phyloP scores from a whole-genome alignment of 2,329 filamentous ascomycete species.

The Ilyonectria mors-panacis region DNA sequence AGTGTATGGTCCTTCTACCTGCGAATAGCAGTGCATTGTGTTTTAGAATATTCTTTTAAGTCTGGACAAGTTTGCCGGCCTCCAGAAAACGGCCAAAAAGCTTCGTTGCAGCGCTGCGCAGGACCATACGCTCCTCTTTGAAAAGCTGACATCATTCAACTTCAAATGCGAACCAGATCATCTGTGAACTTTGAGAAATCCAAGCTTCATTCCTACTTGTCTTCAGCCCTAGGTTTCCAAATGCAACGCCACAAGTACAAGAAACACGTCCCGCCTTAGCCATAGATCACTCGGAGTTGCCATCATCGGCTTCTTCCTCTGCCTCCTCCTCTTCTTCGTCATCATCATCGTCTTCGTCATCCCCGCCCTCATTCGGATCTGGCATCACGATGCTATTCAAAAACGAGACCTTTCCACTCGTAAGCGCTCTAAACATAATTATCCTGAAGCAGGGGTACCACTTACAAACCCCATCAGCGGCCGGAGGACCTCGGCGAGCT shows the following conservation, averaged over 20 bases:
- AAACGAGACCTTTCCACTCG: slow-evolving; percentile 72
- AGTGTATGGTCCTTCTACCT: no score
- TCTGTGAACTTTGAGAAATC: neutral
- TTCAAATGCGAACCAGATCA: neutral
- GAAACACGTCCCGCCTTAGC: neutral
- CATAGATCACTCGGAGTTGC: neutral
- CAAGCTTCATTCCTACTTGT: neutral
- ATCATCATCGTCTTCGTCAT: slow-evolving; percentile 56
- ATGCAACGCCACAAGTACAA: neutral
- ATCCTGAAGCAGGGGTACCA: neutral
- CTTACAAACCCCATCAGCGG: slow-evolving; percentile 86
- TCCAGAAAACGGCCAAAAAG: no score
- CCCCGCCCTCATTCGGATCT: slow-evolving; percentile 66
- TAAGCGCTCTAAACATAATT: slow-evolving; percentile 8
- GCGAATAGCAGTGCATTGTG: no score
- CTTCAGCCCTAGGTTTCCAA: neutral
- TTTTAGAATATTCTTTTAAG: no score
- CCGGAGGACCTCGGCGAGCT: slow-evolving; percentile 74
- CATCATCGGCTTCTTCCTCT: slow-evolving; percentile 5
- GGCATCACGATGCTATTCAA: slow-evolving; percentile 83
- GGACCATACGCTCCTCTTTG: no score
- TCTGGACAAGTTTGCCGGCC: no score
- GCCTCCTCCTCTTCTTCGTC: slow-evolving; percentile 43
- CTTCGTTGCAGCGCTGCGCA: no score
- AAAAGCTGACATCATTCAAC: neutral